Base-by-base conservation (phyloP, 805 yeast genomes). In the Aciculoconidium aculeatum region DNA sequence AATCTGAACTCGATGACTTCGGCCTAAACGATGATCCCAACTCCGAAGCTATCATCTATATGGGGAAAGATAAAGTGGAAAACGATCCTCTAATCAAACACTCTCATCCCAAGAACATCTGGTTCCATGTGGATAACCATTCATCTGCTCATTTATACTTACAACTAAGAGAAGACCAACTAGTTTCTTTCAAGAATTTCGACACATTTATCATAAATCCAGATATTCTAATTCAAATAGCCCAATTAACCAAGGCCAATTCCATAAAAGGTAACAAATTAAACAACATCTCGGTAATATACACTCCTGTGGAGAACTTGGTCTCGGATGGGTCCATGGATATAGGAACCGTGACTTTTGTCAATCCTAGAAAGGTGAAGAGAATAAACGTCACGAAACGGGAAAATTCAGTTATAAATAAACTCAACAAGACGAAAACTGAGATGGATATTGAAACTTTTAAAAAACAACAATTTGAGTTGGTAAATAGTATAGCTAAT, bases 71-170 rank as follows among this genome's bases (percentile, higher is more conserved):
- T 49, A 81, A 80, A 51, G 62, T 66, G 30, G 94, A 84, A 55
- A 83, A 61, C 39, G 68, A 62, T 30, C 65, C 62, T 8, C 40
- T 61, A 20, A 56, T 83, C 33, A 75, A 74, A 47, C 69, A 73
- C 42, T 83, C 88, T 1, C 68, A 71, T 37, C 76, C 75, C 15
- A 71, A 70, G 34, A 78, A 81, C 48, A 58, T 80, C 4, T 83
- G 94, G 90, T 83, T 84, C 46, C 94, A 82, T 51, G 86, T 80
- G 6, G 88, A 80, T 41, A 79, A 77, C 40, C 61, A 75, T 27
- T 77, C 86, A 4, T 77, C 86, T 24, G 92, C 88, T 0, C 94
- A 84, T 49, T 67, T 84, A 7, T 84, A 84, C 44, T 56, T 81
- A 15, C 69, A 84, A 32, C 52, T 78, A 12, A 58, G 65, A 2